Percentiles rank a stretch among this genome's conserved stretches.
These are phyloP conservation scores for Didymella pomorum DNA, from an alignment of 2,329 filamentous ascomycete genomes.

Conservation along the genomic window DNA sequence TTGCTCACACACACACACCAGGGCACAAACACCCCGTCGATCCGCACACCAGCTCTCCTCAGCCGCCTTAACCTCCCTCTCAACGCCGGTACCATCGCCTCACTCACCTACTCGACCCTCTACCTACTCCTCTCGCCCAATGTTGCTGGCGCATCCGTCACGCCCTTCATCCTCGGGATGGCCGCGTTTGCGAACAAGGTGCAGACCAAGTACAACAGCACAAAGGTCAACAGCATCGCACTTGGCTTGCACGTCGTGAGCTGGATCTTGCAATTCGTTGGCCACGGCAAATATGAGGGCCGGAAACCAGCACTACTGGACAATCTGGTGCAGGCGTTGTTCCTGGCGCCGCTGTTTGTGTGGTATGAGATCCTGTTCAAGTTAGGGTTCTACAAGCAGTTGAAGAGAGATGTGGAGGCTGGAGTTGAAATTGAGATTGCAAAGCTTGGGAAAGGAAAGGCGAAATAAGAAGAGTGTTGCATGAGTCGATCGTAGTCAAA, in stretches of 20 bases:
- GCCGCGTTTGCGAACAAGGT: constrained; percentile 76
- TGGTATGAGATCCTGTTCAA: constrained; percentile 93
- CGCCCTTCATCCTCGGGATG: constrained; percentile 75
- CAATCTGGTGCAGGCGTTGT: constrained; percentile 88
- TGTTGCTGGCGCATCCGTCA: constrained; percentile 79
- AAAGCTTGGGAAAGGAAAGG: constrained; percentile 54
- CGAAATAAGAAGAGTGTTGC: not conserved
- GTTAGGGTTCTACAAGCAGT: constrained; percentile 75
- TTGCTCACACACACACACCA: constrained; percentile 37
- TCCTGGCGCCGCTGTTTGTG: constrained; percentile 93
- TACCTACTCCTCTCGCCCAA: constrained; percentile 90
- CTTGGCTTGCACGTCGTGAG: constrained; percentile 72
- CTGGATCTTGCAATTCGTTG: constrained; percentile 90
- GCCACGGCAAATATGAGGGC: constrained; percentile 87
- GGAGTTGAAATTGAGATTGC: constrained; percentile 57
- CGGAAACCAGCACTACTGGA: constrained; percentile 87
- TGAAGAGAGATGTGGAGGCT: constrained; percentile 56
- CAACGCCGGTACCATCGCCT: constrained; percentile 58
- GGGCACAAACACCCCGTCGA: constrained; percentile 64
- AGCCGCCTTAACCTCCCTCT: constrained; percentile 49
- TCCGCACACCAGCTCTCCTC: constrained; percentile 50
- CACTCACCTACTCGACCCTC: constrained; percentile 72
- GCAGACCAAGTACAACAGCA: constrained; percentile 66
- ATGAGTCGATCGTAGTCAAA: not conserved
- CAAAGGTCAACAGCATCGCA: constrained; percentile 67